phyloP scores from a whole-genome alignment of 108 stramenopile genomes.

The Nannochloropsis oceanica region DNA sequence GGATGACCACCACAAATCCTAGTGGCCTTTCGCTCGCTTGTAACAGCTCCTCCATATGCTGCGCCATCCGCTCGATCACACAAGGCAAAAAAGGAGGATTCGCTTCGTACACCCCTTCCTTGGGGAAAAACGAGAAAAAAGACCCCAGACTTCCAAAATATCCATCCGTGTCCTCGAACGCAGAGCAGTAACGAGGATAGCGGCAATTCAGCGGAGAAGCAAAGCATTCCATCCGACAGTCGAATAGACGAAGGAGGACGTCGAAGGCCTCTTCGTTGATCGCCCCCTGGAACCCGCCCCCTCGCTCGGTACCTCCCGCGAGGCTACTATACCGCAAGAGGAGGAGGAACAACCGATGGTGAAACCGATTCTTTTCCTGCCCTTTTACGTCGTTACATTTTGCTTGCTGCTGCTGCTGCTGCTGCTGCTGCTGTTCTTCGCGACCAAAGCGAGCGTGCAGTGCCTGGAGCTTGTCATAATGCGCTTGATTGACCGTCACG shows the following conservation, averaged over 20 bases:
- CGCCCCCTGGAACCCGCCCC: slow-evolving; percentile 67
- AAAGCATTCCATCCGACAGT: slow-evolving; percentile 62
- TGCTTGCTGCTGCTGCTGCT: neutral
- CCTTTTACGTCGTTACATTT: neutral
- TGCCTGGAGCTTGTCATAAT: slow-evolving; percentile 18
- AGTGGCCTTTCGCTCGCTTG: slow-evolving; percentile 16
- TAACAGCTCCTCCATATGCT: slow-evolving; percentile 43
- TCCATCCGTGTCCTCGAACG: slow-evolving; percentile 60
- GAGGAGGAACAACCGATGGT: slow-evolving; percentile 24
- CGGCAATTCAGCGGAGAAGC: slow-evolving; percentile 75
- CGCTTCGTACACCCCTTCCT: slow-evolving; percentile 43
- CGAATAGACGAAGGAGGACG: slow-evolving; percentile 46
- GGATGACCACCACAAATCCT: slow-evolving; percentile 70
- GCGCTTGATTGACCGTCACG: slow-evolving; percentile 7
- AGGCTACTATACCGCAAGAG: slow-evolving; percentile 37
- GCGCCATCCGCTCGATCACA: slow-evolving; percentile 49
- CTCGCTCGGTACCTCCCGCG: slow-evolving; percentile 58
- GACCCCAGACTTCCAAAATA: slow-evolving; percentile 55
- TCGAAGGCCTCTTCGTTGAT: slow-evolving; percentile 56
- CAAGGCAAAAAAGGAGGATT: slow-evolving; percentile 73
- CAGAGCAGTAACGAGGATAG: slow-evolving; percentile 45
- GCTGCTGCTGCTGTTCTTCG: neutral
- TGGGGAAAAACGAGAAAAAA: slow-evolving; percentile 49
- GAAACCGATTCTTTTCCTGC: neutral
- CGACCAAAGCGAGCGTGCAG: neutral